These are phyloP conservation scores for Eucalyptus albens DNA, from an alignment of 345 rosid species.

Conservation along the genomic window DNA sequence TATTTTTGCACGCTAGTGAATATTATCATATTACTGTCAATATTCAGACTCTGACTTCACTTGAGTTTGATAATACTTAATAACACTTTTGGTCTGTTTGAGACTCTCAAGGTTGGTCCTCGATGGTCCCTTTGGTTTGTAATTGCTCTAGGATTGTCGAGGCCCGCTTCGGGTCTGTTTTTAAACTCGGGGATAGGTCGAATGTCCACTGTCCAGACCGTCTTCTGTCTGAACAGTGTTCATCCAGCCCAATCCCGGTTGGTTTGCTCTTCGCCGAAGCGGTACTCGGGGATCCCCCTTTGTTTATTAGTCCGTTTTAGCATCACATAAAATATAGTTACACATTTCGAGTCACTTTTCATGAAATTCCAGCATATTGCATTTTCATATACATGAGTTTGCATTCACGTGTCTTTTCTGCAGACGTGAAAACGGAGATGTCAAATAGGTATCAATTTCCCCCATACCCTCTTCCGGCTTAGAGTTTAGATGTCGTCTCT, in stretches of 20 bases:
- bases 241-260: neutral
- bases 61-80: neutral
- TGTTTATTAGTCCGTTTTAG: neutral
- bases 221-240: neutral
- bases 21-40: no score
- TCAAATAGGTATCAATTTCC: neutral
- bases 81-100: no score
- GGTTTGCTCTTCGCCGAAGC: neutral
- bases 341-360: neutral
- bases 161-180: no score
- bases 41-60: neutral
- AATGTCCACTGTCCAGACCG: neutral
- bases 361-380: neutral
- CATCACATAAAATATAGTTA: neutral
- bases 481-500: neutral
- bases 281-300: neutral
- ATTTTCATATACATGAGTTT: neutral
- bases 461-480: neutral
- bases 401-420: neutral
- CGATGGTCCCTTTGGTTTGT: no score
- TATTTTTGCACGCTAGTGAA: no score
- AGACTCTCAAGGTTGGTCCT: neutral
- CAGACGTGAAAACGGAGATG: neutral
- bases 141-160: no score
- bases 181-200: no score